These are phyloP conservation scores for Allomyces javanicus DNA, from an alignment of 192 early-diverging fungal genomes.

Conservation along the genomic window DNA sequence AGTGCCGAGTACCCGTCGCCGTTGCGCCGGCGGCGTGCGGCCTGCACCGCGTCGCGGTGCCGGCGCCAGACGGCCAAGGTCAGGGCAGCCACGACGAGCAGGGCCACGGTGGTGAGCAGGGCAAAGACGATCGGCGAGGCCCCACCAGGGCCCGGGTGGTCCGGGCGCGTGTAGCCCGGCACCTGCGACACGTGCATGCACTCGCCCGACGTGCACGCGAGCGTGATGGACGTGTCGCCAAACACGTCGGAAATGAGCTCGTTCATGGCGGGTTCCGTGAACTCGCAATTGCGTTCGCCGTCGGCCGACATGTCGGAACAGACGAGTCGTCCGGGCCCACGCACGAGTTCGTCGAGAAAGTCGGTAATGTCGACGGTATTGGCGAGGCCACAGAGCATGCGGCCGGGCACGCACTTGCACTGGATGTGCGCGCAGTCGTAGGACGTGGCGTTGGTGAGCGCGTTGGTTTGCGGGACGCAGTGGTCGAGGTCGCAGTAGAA, in stretches of 20 bases:
- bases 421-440: slow-evolving; percentile 54
- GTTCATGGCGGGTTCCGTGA: slow-evolving; percentile 58
- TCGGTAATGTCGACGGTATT: slow-evolving; percentile 62
- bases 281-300: slow-evolving; percentile 2
- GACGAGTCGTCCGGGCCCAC: slow-evolving; percentile 35
- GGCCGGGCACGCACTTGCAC: slow-evolving; percentile 57
- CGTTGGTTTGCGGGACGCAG: slow-evolving; percentile 38
- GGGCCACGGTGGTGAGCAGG: slow-evolving; percentile 10
- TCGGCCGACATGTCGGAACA: neutral
- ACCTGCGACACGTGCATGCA: slow-evolving; percentile 71
- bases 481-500: slow-evolving; percentile 70
- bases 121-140: slow-evolving; percentile 19
- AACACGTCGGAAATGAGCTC: slow-evolving; percentile 57
- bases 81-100: slow-evolving; percentile 18
- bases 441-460: slow-evolving; percentile 31
- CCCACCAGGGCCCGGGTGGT: slow-evolving; percentile 12
- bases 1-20: slow-evolving; percentile 16
- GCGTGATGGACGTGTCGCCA: slow-evolving; percentile 62
- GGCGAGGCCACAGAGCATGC: slow-evolving; percentile 67
- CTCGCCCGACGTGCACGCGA: slow-evolving; percentile 61
- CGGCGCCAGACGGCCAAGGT: slow-evolving; percentile 15
- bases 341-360: slow-evolving; percentile 51
- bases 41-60: slow-evolving; percentile 9
- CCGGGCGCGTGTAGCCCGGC: slow-evolving; percentile 44
- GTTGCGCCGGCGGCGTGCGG: slow-evolving; percentile 4